phyloP scores from a whole-genome alignment of 768 basidiomycete genomes.

The Mycena pura region DNA sequence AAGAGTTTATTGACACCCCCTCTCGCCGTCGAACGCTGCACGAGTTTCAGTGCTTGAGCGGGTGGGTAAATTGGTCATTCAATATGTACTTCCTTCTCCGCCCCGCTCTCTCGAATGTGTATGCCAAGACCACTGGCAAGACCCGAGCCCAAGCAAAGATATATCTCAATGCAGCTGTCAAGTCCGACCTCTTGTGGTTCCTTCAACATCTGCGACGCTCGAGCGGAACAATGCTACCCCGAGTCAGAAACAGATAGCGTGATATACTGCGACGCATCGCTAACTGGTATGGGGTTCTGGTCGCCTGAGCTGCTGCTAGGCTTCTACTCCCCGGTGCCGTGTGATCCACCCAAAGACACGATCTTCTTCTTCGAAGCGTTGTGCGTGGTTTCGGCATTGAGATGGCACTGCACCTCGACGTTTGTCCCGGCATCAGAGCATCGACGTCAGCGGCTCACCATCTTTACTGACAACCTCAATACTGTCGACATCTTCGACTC shows the following conservation, averaged over 20 bases:
- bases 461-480: slow-evolving; percentile 38
- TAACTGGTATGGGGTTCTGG: slow-evolving; percentile 12
- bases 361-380: slow-evolving; percentile 34
- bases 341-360: neutral
- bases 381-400: slow-evolving; percentile 12
- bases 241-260: neutral
- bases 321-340: neutral
- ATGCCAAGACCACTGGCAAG: slow-evolving; percentile 34
- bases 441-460: slow-evolving; percentile 31
- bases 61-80: slow-evolving; percentile 36
- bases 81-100: slow-evolving; percentile 20
- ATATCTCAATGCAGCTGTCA: slow-evolving; percentile 21
- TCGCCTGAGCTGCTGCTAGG: neutral
- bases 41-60: slow-evolving; percentile 29
- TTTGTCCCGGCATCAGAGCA: slow-evolving; percentile 33
- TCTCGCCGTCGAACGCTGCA: slow-evolving; percentile 17
- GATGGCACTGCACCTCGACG: slow-evolving; percentile 19
- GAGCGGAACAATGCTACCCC: neutral
- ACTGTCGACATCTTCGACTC: slow-evolving; percentile 38
- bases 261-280: slow-evolving; percentile 1
- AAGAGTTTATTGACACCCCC: slow-evolving; percentile 11
- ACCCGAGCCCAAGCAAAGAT: slow-evolving; percentile 4
- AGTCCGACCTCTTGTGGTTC: slow-evolving; percentile 29
- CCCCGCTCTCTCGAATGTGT: slow-evolving; percentile 29
- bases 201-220: neutral